phyloP scores from a whole-genome alignment of 148 eudicot genomes.

The Rhododendron williamsianum region DNA sequence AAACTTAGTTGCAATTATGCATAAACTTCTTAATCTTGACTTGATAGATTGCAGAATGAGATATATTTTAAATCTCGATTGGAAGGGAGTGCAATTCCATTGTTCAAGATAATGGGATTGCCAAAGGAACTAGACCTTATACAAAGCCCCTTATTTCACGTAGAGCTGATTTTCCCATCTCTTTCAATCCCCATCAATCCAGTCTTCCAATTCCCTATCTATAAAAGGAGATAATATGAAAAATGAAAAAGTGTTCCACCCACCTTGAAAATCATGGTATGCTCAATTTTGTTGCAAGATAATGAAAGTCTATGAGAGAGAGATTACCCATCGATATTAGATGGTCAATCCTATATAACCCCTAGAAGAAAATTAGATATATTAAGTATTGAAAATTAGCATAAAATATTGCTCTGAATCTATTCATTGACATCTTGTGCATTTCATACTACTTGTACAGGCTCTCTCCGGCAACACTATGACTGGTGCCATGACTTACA shows the following conservation, averaged over 20 bases:
- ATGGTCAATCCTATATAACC: background rate
- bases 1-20: background rate
- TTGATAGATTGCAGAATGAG: background rate
- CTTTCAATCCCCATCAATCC: background rate
- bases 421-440: background rate
- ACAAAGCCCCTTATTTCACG: background rate
- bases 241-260: background rate
- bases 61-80: background rate
- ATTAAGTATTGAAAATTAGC: background rate
- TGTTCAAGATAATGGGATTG: background rate
- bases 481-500: constrained; percentile 41
- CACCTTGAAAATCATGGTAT: background rate
- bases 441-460: constrained; percentile 19
- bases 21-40: background rate
- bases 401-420: background rate
- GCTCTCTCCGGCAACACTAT: constrained; percentile 27
- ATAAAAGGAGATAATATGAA: background rate
- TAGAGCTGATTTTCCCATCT: background rate
- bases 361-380: background rate
- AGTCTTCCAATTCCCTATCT: background rate
- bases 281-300: background rate
- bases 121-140: background rate
- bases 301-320: background rate
- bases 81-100: background rate
- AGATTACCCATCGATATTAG: background rate